Conservation (phyloP, 176 grass and related monocot genomes). For the Lolium multiflorum region DNA sequence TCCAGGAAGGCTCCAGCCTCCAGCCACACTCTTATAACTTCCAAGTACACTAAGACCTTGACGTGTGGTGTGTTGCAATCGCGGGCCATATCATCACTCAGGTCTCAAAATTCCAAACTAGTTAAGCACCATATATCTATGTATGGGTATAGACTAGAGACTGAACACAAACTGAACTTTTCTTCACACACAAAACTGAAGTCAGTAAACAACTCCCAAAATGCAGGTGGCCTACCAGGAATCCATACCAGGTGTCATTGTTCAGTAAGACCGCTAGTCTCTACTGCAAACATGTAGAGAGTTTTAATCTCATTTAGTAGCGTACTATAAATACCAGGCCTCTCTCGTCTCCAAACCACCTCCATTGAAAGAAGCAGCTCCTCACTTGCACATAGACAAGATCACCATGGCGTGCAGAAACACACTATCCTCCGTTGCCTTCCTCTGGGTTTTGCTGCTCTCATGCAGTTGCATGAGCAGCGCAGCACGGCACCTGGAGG, state of each 20-base stretch:
- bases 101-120: neutral
- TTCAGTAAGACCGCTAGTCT: neutral
- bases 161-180: neutral
- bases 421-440: neutral
- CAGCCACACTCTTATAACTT: too few relatives aligned
- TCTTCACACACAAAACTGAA: neutral
- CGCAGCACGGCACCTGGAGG: neutral
- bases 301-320: neutral
- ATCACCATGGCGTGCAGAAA: neutral
- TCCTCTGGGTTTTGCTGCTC: neutral
- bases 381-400: neutral
- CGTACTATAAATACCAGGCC: neutral
- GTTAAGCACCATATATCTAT: neutral
- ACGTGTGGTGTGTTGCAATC: neutral
- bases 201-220: constrained; percentile 9
- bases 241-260: neutral
- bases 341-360: neutral
- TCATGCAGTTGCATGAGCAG: constrained; percentile 10
- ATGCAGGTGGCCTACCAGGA: neutral
- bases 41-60: neutral
- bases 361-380: neutral
- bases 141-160: neutral
- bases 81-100: neutral
- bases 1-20: too few relatives aligned
- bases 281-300: neutral